Conservation (phyloP, 2,329 filamentous ascomycete species). For the Aspergillus ustus region DNA sequence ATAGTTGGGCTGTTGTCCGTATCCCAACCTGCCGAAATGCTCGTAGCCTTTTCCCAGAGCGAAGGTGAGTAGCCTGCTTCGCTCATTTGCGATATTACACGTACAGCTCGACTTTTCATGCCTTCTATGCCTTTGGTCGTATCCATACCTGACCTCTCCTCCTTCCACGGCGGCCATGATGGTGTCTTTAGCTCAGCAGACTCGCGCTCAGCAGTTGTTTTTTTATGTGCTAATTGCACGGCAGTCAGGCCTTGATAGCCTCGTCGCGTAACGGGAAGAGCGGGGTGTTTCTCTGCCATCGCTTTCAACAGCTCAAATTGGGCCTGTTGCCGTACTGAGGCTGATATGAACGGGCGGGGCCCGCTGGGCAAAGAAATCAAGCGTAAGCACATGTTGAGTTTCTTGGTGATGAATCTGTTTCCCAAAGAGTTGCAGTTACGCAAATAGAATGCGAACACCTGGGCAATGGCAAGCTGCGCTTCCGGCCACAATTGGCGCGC, state of each 20-base stretch:
- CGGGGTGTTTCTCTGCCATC: conserved; percentile 60
- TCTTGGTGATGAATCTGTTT: conserved; percentile 38
- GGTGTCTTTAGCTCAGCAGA: conserved; percentile 64
- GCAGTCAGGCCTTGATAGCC: conserved; percentile 62
- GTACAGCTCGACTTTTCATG: conserved; percentile 61
- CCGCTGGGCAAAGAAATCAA: conserved; percentile 55
- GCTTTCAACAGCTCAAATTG: conserved; percentile 61
- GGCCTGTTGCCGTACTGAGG: conserved; percentile 58
- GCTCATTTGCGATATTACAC: conserved; percentile 60
- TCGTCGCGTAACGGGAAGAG: conserved; percentile 59
- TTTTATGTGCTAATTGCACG: conserved; percentile 62
- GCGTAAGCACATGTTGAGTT: conserved; percentile 56
- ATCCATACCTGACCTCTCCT: conserved; percentile 64
- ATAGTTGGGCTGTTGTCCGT: conserved; percentile 66
- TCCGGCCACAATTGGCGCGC: conserved; percentile 56
- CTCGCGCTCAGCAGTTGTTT: conserved; percentile 59
- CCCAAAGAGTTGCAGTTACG: conserved; percentile 19
- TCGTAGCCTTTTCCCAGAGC: conserved; percentile 58
- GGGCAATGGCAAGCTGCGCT: conserved; percentile 48
- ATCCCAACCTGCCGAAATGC: conserved; percentile 66
- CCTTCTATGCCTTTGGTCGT: conserved; percentile 60
- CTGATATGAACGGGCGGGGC: conserved; percentile 55
- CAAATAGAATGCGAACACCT: conserved; percentile 44
- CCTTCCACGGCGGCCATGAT: conserved; percentile 70
- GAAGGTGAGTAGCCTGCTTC: conserved; percentile 61